A percentile compares a stretch with the other conserved stretches of the same genome.
These are phyloP conservation scores for Corylus heterophylla DNA, from an alignment of 306 rosid species.

Conservation along the genomic window DNA sequence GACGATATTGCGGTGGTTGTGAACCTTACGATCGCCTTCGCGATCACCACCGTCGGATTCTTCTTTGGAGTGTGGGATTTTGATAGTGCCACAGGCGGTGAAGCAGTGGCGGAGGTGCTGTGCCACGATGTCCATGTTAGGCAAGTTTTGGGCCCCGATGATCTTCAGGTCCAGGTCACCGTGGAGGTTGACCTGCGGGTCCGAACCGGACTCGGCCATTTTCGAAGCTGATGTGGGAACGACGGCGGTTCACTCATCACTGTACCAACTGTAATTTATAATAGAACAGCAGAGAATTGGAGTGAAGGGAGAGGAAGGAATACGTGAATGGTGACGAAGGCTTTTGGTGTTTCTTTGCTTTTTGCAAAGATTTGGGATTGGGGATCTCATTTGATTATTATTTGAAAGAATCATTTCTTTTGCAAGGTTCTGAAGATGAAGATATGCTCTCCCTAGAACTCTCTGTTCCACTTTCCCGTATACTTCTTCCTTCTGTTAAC, in stretches of 20 bases:
- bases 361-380: neutral
- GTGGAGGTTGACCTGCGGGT: conserved; percentile 50
- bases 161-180: conserved; percentile 82
- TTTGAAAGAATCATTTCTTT: neutral
- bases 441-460: neutral
- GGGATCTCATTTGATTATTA: neutral
- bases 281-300: neutral
- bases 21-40: neutral
- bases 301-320: neutral
- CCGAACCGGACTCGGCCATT: conserved; percentile 25
- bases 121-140: conserved; percentile 83
- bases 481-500: too few species aligned
- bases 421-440: neutral
- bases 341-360: neutral
- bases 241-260: neutral
- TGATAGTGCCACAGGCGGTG: conserved; percentile 67
- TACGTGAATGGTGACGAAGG: neutral
- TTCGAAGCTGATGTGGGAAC: neutral
- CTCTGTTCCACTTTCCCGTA: too few species aligned
- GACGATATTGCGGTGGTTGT: conserved; percentile 38
- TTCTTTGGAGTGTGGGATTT: conserved; percentile 27
- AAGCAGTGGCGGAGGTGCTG: conserved; percentile 78
- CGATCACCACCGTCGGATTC: conserved; percentile 11
- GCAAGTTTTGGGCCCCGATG: conserved; percentile 55
- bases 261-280: conserved; percentile 3